Evolutionary conservation across 345 rosid species (phyloP), one percentile per base, ranked within the genome.

Genomic region (Salix caprea): DNA sequence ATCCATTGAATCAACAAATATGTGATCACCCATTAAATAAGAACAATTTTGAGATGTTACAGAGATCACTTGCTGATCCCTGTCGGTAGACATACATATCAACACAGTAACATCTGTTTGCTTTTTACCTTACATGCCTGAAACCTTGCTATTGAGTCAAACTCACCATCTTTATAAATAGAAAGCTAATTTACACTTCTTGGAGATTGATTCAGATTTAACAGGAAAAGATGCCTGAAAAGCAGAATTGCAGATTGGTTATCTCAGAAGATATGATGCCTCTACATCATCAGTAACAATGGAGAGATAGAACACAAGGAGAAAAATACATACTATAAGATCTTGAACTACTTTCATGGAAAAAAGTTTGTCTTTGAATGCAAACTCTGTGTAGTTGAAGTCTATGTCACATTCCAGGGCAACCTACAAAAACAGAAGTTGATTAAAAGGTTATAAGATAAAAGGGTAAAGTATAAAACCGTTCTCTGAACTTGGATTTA

Each of bases 161-260:
- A 30, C 52, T 19, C 23, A 1, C 19, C 4, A 8, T 23, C 48
- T 54, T 71, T 71, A 78, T 14, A 82, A 30, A 64, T 78, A 78
- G 52, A 82, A 66, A 73, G 82, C 84, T n/a, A 75, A 1, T 42
- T 26, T 69, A 76, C 85, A 84, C 12, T 76, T 82, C 83, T 82
- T 80, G 76, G 83, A 48, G 68, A 72, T 40, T 42, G 81, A 66
- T 24, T 70, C 48, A 58, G 78, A 79, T 4, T 70, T 48, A 18
- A 19, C 34, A 32, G 72, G 52, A 70, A 75, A 15, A 30, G 80
- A 65, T 39, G 66, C 70, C 81, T 80, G 81, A 39, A 61, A 67
- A 30, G 12, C 6, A 13, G 39, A 15, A n/a, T 60, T 44, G n/a
- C 7, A 6, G 7, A 72, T 36, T 18, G 69, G n/a, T 66, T 34